Conservation (phyloP, 2,329 filamentous ascomycete genomes). For the Trichoderma guizhouense region DNA sequence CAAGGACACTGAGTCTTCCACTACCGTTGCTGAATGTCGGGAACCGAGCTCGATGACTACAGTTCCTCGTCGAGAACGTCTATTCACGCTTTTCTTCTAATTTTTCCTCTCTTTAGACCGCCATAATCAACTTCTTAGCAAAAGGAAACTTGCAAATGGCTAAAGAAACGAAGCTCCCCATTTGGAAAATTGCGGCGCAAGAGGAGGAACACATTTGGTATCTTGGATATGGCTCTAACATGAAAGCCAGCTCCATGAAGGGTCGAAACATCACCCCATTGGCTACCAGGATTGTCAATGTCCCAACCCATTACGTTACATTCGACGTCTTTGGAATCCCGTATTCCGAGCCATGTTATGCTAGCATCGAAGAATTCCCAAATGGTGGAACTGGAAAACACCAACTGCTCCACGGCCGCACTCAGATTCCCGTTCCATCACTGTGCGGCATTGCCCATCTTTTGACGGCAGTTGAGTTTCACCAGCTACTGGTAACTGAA, state of each 20-base stretch:
- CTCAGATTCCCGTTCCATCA: neutral
- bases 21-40: neutral
- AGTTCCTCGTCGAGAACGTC: neutral
- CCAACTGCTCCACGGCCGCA: neutral
- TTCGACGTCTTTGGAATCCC: conserved; percentile 18
- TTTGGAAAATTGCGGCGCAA: conserved; percentile 1
- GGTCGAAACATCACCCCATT: conserved; percentile 11
- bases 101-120: neutral
- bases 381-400: neutral
- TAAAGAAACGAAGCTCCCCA: neutral
- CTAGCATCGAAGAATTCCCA: conserved; percentile 12
- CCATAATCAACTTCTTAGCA: neutral
- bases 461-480: conserved; percentile 8
- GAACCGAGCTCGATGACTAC: neutral
- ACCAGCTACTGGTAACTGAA: conserved; percentile 4
- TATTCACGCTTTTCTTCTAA: neutral
- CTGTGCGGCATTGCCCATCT: conserved; percentile 15
- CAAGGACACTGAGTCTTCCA: neutral
- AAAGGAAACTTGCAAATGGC: neutral
- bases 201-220: conserved; percentile 3
- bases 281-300: conserved; percentile 9
- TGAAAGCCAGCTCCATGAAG: conserved; percentile 15
- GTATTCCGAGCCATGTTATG: conserved; percentile 16
- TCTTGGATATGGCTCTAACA: conserved; percentile 18
- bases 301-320: conserved; percentile 15